These are phyloP conservation scores for Xylaria sp. DNA, from an alignment of 2,329 filamentous ascomycete genomes.

Conservation along the genomic window DNA sequence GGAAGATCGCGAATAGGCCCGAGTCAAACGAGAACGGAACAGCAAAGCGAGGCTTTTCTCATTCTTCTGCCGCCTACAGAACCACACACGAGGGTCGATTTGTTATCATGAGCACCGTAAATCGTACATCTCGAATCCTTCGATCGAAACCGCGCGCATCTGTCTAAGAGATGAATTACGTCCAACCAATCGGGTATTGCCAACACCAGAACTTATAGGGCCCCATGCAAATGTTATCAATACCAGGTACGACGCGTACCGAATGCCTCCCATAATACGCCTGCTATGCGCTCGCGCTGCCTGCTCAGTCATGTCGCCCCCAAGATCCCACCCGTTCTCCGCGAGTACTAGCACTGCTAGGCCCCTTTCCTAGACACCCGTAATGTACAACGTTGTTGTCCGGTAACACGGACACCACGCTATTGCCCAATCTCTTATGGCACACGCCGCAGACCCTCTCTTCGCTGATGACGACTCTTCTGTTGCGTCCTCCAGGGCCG, in stretches of 20 bases:
- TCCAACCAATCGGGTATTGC: slow-evolving; percentile 7
- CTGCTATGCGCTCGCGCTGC: background rate
- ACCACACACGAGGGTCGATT: background rate
- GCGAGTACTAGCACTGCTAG: slow-evolving; percentile 34
- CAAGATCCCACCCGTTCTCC: slow-evolving; percentile 30
- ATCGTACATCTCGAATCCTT: background rate
- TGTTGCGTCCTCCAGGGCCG: slow-evolving; percentile 49
- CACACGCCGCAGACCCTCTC: slow-evolving; percentile 89
- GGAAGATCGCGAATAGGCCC: background rate
- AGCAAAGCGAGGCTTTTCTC: background rate
- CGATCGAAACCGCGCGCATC: background rate
- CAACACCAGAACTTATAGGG: slow-evolving; percentile 1
- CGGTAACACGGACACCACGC: slow-evolving; percentile 83
- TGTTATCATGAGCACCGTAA: background rate
- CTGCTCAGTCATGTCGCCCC: slow-evolving; percentile 25
- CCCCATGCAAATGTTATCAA: background rate
- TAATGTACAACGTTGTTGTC: slow-evolving; percentile 80
- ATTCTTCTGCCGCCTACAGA: background rate
- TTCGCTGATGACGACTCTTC: slow-evolving; percentile 75
- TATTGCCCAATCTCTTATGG: slow-evolving; percentile 85
- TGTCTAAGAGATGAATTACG: background rate
- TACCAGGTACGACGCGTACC: background rate
- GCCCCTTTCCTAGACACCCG: slow-evolving; percentile 56
- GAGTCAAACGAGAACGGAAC: background rate
- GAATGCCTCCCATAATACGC: background rate